Base-by-base conservation (phyloP, 1,139 yeast species). In the Yamadazyma blattariae region DNA sequence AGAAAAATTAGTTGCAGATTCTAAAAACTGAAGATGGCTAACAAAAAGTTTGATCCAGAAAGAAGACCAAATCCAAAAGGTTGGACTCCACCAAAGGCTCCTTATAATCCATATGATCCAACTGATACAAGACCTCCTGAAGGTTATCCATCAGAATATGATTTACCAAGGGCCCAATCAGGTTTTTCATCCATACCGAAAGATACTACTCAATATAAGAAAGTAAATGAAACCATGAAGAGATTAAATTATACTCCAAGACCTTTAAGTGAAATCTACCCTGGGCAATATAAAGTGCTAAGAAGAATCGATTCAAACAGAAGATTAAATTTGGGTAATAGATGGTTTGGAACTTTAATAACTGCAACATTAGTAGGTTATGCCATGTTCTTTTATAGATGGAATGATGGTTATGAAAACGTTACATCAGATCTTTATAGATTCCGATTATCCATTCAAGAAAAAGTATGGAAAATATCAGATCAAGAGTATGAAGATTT, bases 331-430 rank as follows among this genome's bases (percentile, higher is more conserved):
- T 61, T 67, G 9, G 87, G 86, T 5, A 67, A 79, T 3, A 57
- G 64, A 39, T 74, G 57, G 71, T 79, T 47, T 62, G 82, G 73
- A 0, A 64, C 71, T 12, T 53, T 73, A 10, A 46, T 77, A 15
- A 69, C 73, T 6, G 63, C 67, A 16, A 65, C 74, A 0, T 57
- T 79, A 7, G 58, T 74, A 19, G 52, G 75, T 2, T 82, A 77
- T 51, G 82, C 80, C 26, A 74, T 82, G 7, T 86, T 86, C 52
- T 81, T 85, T 59, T 76, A 82, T 54, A 67, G 90, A 37, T 86
- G 95, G 95, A 85, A 87, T 52, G 94, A 86, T 39, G 90, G 90
- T 7, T 74, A 77, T 47, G 94, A 86, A 44, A 82, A 85, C 49
- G 79, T 84, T 4, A 80, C 86, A 57, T 72, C 86, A 10, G 79